A percentile compares a stretch with the other conserved stretches of the same genome.
Evolutionary conservation across 2,329 filamentous ascomycete genomes (phyloP).

Genomic region (Xylariaceae sp.): DNA sequence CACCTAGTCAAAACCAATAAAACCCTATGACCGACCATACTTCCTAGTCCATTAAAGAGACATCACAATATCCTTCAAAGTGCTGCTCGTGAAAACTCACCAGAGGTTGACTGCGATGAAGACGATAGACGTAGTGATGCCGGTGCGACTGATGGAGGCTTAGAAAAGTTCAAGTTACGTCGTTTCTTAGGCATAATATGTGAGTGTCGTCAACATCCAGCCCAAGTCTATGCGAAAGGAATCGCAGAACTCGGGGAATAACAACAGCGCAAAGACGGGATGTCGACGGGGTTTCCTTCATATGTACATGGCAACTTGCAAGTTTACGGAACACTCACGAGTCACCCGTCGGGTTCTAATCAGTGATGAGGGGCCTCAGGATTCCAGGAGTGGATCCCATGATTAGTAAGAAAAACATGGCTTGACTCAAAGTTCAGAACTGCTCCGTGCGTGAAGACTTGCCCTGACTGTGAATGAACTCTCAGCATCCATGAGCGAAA

Average conservation of each 20-base stretch:
- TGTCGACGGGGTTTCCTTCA: neutral
- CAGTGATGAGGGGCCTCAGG: too few species aligned
- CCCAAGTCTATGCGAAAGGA: conserved; percentile 22
- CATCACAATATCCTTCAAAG: neutral
- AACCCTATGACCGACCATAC: neutral
- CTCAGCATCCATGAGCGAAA: too few species aligned
- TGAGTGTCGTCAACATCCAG: conserved; percentile 10
- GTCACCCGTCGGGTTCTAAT: too few species aligned
- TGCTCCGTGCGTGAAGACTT: too few species aligned
- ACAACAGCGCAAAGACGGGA: neutral
- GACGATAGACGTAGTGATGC: conserved; percentile 42
- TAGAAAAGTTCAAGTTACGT: conserved; percentile 50
- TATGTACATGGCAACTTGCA: too few species aligned
- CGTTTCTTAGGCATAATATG: conserved; percentile 59
- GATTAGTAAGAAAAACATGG: too few species aligned
- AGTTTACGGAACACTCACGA: too few species aligned
- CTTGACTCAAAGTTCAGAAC: too few species aligned
- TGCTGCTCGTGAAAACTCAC: conserved; percentile 10
- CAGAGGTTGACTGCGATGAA: conserved; percentile 28
- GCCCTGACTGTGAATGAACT: too few species aligned
- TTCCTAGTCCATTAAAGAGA: neutral
- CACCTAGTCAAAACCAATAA: neutral
- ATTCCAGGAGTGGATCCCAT: too few species aligned
- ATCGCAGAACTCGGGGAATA: conserved; percentile 9
- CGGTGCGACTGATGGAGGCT: conserved; percentile 52